A percentile compares a stretch with the other conserved stretches of the same genome.
Evolutionary conservation across 139 green algal genomes (phyloP).

Genomic region (Haematococcus sp.): DNA sequence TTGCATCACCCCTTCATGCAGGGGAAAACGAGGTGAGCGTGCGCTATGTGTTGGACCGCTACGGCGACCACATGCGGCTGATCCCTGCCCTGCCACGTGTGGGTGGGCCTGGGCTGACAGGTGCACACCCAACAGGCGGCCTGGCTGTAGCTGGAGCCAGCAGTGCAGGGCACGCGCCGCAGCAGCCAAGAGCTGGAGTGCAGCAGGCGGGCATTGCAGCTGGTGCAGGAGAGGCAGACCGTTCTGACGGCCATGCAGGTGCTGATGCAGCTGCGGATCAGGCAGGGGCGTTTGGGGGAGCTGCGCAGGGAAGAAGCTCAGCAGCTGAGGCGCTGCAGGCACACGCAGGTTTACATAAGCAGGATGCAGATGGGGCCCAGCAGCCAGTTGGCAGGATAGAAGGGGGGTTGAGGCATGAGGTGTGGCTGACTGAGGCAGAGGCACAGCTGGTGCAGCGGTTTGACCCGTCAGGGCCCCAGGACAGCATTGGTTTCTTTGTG

Average conservation of each 20-base stretch:
- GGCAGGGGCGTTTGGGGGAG: no score
- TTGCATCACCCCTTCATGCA: constrained; percentile 17
- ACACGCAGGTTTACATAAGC: no score
- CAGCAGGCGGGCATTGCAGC: not conserved
- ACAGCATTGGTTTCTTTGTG: constrained; percentile 92
- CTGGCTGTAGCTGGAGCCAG: not conserved
- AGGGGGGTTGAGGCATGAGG: not conserved
- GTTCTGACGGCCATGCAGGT: not conserved
- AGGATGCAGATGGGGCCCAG: not conserved
- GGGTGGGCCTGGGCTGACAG: constrained; percentile 56
- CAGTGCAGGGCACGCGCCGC: constrained; percentile 4
- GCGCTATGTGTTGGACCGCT: constrained; percentile 77
- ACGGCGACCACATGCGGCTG: constrained; percentile 53
- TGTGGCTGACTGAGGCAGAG: constrained; percentile 67
- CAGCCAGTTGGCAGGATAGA: not conserved
- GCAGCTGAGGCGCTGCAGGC: not conserved
- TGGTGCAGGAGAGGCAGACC: not conserved
- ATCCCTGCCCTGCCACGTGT: constrained; percentile 53
- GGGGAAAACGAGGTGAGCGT: constrained; percentile 92
- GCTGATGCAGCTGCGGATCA: not conserved
- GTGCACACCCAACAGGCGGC: constrained; percentile 18
- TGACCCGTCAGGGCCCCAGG: constrained; percentile 52
- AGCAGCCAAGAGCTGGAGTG: not conserved
- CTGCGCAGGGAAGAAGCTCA: not conserved
- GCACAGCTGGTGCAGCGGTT: constrained; percentile 82